Percentiles rank a stretch among this genome's conserved stretches.
Conservation (phyloP, 1,284 basidiomycete genomes). For the Pseudozyma sp. region DNA sequence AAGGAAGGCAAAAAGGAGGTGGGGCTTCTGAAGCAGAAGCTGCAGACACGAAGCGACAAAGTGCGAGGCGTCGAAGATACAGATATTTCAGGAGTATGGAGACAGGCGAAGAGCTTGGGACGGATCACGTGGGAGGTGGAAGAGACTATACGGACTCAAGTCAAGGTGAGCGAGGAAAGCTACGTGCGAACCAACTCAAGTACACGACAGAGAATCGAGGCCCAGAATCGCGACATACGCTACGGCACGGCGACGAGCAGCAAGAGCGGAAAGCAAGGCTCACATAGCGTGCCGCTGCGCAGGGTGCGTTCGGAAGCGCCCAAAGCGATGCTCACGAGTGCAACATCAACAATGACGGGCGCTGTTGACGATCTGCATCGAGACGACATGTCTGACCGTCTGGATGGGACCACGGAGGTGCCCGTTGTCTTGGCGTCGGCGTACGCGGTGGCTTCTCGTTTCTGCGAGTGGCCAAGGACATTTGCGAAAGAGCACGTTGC, state of each 20-base stretch:
- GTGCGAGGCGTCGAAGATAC: slow-evolving; percentile 28
- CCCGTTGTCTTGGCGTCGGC: slow-evolving; percentile 20
- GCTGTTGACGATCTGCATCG: slow-evolving; percentile 21
- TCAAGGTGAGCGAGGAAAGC: slow-evolving; percentile 28
- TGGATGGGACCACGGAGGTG: slow-evolving; percentile 27
- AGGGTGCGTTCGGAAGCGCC: slow-evolving; percentile 29
- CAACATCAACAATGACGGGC: background rate
- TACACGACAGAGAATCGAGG: slow-evolving; percentile 12
- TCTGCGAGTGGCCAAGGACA: slow-evolving; percentile 30
- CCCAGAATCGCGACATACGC: slow-evolving; percentile 1
- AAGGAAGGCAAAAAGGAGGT: slow-evolving; percentile 17
- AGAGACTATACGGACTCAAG: slow-evolving; percentile 15
- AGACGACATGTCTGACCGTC: slow-evolving; percentile 5
- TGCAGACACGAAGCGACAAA: slow-evolving; percentile 16
- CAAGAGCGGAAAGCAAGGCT: background rate
- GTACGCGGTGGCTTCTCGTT: slow-evolving; percentile 30
- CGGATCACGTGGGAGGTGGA: slow-evolving; percentile 10
- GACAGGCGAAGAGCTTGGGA: slow-evolving; percentile 6
- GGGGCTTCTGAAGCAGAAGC: slow-evolving; percentile 12
- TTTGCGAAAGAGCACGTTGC: slow-evolving; percentile 15
- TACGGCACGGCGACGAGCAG: slow-evolving; percentile 1
- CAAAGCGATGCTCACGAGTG: background rate
- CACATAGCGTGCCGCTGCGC: slow-evolving; percentile 16
- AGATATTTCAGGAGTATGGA: slow-evolving; percentile 32
- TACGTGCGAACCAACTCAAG: slow-evolving; percentile 20